Conservation (phyloP, 257 asterid genomes). For the Anisodus acutangulus region DNA sequence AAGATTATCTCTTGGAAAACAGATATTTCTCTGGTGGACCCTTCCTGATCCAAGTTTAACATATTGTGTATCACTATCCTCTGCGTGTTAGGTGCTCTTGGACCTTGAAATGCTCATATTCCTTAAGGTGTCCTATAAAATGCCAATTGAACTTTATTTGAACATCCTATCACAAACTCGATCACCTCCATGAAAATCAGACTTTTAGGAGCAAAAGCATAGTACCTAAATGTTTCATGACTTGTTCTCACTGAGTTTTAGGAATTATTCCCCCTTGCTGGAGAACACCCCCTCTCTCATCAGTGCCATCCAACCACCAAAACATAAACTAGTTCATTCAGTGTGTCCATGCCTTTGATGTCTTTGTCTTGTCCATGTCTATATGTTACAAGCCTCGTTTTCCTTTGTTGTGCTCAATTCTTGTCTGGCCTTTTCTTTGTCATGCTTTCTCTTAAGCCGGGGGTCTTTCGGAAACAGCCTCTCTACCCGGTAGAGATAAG, state of each 20-base stretch:
- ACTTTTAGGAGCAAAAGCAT: background rate
- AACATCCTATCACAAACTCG: background rate
- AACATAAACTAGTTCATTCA: background rate
- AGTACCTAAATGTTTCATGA: background rate
- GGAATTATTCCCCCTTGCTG: background rate
- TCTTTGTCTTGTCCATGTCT: background rate
- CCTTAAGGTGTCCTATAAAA: background rate
- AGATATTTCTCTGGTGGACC: background rate
- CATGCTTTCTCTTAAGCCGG: too few relatives aligned
- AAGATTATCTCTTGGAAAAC: background rate
- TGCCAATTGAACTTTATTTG: background rate
- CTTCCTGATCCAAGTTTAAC: background rate
- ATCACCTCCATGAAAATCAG: constrained; percentile 3
- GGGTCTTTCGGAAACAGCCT: too few relatives aligned
- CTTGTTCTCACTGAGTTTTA: background rate
- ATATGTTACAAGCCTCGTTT: background rate
- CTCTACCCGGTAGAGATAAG: too few relatives aligned
- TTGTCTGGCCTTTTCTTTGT: too few relatives aligned
- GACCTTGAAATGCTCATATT: background rate
- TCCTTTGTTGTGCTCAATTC: too few relatives aligned
- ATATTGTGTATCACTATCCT: background rate
- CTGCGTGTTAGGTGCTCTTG: background rate
- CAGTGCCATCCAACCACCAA: constrained; percentile 12
- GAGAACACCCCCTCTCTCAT: background rate
- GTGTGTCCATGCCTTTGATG: background rate